phyloP scores from a whole-genome alignment of 768 basidiomycete species.

The Hebeloma cylindrosporum region DNA sequence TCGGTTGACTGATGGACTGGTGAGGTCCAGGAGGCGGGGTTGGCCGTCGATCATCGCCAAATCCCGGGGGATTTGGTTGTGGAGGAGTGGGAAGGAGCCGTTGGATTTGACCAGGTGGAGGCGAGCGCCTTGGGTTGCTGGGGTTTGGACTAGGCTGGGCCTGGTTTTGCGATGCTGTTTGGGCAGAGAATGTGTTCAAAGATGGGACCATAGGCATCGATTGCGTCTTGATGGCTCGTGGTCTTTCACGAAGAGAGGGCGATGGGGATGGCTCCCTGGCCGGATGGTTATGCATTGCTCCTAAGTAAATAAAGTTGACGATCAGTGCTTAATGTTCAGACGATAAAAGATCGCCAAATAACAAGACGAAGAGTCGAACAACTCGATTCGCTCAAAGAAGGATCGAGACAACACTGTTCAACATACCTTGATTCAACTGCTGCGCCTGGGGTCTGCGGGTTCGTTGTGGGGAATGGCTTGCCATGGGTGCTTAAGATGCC shows the following conservation, averaged over 20 bases:
- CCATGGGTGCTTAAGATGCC: slow-evolving; percentile 44
- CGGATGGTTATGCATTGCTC: slow-evolving; percentile 41
- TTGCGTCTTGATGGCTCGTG: slow-evolving; percentile 57
- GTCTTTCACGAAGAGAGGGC: slow-evolving; percentile 45
- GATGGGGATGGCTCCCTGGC: slow-evolving; percentile 50
- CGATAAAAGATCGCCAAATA: slow-evolving; percentile 16
- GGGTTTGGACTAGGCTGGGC: slow-evolving; percentile 50
- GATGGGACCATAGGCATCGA: slow-evolving; percentile 66
- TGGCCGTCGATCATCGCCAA: slow-evolving; percentile 34
- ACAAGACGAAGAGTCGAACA: slow-evolving; percentile 21
- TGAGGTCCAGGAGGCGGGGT: slow-evolving; percentile 34
- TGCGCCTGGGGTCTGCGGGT: slow-evolving; percentile 52
- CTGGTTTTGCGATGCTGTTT: slow-evolving; percentile 35
- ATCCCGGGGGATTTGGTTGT: slow-evolving; percentile 37
- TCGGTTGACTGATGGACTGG: slow-evolving; percentile 31
- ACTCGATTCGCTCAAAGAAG: too few species aligned
- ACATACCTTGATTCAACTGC: slow-evolving; percentile 49
- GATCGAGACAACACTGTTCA: too few species aligned
- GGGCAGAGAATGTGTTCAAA: slow-evolving; percentile 46
- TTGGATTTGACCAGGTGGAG: slow-evolving; percentile 36
- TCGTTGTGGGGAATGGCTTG: slow-evolving; percentile 60
- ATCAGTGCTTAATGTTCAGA: slow-evolving; percentile 26
- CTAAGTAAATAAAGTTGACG: slow-evolving; percentile 31
- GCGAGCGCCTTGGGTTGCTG: slow-evolving; percentile 36
- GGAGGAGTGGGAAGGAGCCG: slow-evolving; percentile 45